Conservation (phyloP, 805 yeast species). For the Suhomyces sp. region DNA sequence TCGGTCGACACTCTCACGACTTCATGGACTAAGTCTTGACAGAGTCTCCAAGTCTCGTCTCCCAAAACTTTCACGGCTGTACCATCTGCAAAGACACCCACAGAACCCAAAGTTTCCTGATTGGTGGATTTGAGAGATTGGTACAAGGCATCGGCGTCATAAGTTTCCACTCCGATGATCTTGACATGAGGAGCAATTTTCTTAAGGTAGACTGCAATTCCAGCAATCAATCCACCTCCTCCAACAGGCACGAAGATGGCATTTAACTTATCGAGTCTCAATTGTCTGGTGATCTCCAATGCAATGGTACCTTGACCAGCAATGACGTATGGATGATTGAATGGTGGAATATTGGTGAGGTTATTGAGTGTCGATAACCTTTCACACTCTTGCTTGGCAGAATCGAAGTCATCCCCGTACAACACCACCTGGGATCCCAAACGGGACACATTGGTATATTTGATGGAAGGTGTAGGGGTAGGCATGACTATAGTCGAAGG, state of each 20-base stretch:
- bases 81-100: constrained; percentile 98
- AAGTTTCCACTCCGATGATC: constrained; percentile 93
- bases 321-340: constrained; percentile 95
- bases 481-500: constrained; percentile 99
- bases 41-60: constrained; percentile 84
- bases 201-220: constrained; percentile 85
- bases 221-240: constrained; percentile 95
- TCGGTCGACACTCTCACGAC: constrained; percentile 83
- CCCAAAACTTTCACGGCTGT: constrained; percentile 92
- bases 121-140: constrained; percentile 61
- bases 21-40: constrained; percentile 81
- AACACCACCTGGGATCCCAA: constrained; percentile 93
- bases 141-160: constrained; percentile 90
- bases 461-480: constrained; percentile 91
- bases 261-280: constrained; percentile 67
- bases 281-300: constrained; percentile 86
- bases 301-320: constrained; percentile 99
- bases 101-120: constrained; percentile 60
- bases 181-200: constrained; percentile 97
- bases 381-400: constrained; percentile 89
- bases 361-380: constrained; percentile 68
- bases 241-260: constrained; percentile 95
- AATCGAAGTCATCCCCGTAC: constrained; percentile 90
- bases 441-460: constrained; percentile 86
- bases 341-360: constrained; percentile 92